A percentile compares a stretch with the other conserved stretches of the same genome.
Conservation (phyloP, 2,329 filamentous ascomycete species). For the Lanzia echinophila region DNA sequence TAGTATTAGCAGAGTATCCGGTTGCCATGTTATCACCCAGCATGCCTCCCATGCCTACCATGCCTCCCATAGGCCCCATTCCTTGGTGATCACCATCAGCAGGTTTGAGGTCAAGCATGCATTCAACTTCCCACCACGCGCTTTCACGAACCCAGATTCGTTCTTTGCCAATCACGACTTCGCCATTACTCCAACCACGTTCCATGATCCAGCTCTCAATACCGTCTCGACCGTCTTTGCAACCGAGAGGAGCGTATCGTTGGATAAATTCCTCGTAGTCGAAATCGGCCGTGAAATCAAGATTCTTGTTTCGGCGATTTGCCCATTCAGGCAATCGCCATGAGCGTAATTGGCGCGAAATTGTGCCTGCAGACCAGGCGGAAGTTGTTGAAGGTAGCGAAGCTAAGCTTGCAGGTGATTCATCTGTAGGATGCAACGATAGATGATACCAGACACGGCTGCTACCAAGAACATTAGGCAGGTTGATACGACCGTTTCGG, state of each 20-base stretch:
- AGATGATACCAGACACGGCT: slow-evolving; percentile 96
- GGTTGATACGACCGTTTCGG: slow-evolving; percentile 69
- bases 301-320: slow-evolving; percentile 80
- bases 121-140: slow-evolving; percentile 97
- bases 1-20: slow-evolving; percentile 55
- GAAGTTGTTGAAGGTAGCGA: slow-evolving; percentile 65
- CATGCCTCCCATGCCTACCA: slow-evolving; percentile 40
- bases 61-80: neutral
- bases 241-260: slow-evolving; percentile 77
- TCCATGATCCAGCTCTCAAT: slow-evolving; percentile 93
- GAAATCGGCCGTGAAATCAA: slow-evolving; percentile 96
- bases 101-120: slow-evolving; percentile 80
- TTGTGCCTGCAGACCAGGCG: slow-evolving; percentile 85
- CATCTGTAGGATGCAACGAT: slow-evolving; percentile 84
- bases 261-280: slow-evolving; percentile 86
- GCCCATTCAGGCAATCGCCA: slow-evolving; percentile 97
- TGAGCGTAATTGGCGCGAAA: slow-evolving; percentile 85
- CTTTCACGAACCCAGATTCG: slow-evolving; percentile 92
- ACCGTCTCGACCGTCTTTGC: slow-evolving; percentile 82
- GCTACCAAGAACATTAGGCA: slow-evolving; percentile 66
- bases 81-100: slow-evolving; percentile 21
- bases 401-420: slow-evolving; percentile 68
- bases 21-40: slow-evolving; percentile 59
- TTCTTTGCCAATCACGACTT: slow-evolving; percentile 84
- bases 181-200: slow-evolving; percentile 96